Evolutionary conservation across 768 basidiomycete species (phyloP), one percentile per base, ranked within the genome.

Genomic region (Leccinum subtestaceum): DNA sequence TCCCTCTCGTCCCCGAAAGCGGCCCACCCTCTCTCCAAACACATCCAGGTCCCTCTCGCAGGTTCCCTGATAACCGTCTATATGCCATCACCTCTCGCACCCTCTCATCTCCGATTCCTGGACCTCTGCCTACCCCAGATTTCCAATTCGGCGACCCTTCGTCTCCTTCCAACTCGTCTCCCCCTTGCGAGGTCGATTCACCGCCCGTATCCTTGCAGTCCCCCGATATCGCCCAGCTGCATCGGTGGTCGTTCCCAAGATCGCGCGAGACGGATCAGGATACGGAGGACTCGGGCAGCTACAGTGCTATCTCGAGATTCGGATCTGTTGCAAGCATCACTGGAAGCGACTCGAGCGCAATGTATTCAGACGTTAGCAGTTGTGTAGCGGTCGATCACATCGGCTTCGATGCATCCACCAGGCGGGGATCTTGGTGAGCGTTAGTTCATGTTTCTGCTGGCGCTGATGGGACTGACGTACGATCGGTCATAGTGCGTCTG

Each of bases 111-210:
- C 84, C 72, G 2, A 74, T 74, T 53, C 72, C 72, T 9, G 86
- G 86, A 2, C 86, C 86, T 5, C 75, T 87, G 17, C 86, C 86
- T 2, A 77, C 78, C 5, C 84, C 84, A 43, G 81, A 80, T 56
- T 87, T 84, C 75, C 83, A 83, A 49, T 88, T 88, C 62, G 86
- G 86, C 58, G 78, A 80, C 10, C 82, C 86, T 29, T 81, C 76
- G 52, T 80, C 80, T 3, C 65, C 81, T 0, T 77, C 82, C 3
- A 77, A 80, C 63, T 70, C 77, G 17, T 83, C 84, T 15, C 78
- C 81, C 12, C 81, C 83, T 4, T 80, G 78, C 56, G 85, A 86
- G 2, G 29, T 60, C 0, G 73, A 73, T 27, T 67, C 72, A 3
- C 68, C 71, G 1, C 52, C 63, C 1, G 54, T 60, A 1, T 59